These are phyloP conservation scores for Ambrosiella xylebori DNA, from an alignment of 2,329 filamentous ascomycete species.

Conservation along the genomic window DNA sequence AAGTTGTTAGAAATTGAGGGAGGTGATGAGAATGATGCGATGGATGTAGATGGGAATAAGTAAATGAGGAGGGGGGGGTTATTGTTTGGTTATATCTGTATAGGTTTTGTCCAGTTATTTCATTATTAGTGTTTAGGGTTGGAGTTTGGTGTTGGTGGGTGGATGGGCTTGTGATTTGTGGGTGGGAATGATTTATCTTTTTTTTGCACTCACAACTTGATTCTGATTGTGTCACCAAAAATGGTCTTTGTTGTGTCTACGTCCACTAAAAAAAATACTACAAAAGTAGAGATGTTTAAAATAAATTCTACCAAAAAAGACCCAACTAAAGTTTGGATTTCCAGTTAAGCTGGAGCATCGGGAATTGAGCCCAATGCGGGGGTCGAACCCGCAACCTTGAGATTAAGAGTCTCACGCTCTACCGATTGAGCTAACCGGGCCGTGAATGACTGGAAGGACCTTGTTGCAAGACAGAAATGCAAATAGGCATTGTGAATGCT, in stretches of 20 bases:
- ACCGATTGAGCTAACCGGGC: slow-evolving; percentile 51
- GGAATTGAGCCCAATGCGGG: slow-evolving; percentile 18
- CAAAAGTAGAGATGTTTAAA: neutral
- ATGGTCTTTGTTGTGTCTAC: too few relatives aligned
- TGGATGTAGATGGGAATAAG: slow-evolving; percentile 8
- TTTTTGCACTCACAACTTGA: too few relatives aligned
- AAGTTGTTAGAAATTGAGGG: slow-evolving; percentile 51
- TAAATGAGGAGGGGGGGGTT: neutral
- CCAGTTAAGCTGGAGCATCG: slow-evolving; percentile 12
- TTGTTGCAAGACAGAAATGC: neutral
- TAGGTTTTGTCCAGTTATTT: neutral
- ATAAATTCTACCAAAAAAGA: neutral
- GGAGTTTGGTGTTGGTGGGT: neutral
- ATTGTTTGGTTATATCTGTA: neutral
- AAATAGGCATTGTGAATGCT: too few relatives aligned
- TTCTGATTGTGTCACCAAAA: too few relatives aligned
- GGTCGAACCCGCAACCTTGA: slow-evolving; percentile 27
- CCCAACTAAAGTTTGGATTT: slow-evolving; percentile 7
- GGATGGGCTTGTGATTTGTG: too few relatives aligned
- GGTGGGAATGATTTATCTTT: too few relatives aligned
- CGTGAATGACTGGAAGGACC: neutral
- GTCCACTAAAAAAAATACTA: neutral
- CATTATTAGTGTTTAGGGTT: neutral
- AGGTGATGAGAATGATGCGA: slow-evolving; percentile 25
- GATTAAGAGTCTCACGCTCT: slow-evolving; percentile 56